phyloP scores from a whole-genome alignment of 257 asterid species.

The Solanum raphanifolium region DNA sequence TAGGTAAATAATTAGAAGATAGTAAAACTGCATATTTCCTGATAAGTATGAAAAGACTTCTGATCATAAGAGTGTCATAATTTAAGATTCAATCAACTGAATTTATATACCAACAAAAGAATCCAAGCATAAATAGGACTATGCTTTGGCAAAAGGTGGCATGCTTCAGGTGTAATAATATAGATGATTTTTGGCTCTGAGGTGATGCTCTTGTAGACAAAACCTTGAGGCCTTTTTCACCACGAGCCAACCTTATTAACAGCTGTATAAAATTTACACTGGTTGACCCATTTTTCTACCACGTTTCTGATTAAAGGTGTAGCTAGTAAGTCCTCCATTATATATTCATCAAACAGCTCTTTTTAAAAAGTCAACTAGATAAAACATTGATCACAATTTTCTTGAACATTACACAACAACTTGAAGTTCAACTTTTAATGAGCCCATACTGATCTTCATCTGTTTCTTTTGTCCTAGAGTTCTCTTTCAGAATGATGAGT shows the following conservation, averaged over 20 bases:
- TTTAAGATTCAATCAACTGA: neutral
- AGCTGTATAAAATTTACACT: neutral
- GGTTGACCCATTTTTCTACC: neutral
- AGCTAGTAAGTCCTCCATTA: neutral
- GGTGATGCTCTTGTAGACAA: neutral
- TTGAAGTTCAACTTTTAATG: neutral
- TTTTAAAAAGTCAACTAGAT: neutral
- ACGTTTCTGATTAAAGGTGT: neutral
- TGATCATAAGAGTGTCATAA: neutral
- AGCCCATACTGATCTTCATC: neutral
- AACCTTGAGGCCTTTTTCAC: neutral
- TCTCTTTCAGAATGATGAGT: neutral
- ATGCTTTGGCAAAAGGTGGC: neutral
- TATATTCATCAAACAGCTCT: neutral
- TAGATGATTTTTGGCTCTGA: neutral
- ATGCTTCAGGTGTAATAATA: neutral
- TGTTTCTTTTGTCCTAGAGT: neutral
- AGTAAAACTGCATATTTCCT: neutral
- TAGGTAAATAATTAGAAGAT: neutral
- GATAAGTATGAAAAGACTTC: neutral
- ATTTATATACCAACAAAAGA: neutral
- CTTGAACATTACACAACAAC: neutral
- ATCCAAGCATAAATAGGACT: neutral
- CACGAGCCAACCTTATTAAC: neutral
- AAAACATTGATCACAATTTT: neutral